Evolutionary conservation across 2,329 filamentous ascomycete genomes (phyloP).

Genomic region (Epichloe sibirici): DNA sequence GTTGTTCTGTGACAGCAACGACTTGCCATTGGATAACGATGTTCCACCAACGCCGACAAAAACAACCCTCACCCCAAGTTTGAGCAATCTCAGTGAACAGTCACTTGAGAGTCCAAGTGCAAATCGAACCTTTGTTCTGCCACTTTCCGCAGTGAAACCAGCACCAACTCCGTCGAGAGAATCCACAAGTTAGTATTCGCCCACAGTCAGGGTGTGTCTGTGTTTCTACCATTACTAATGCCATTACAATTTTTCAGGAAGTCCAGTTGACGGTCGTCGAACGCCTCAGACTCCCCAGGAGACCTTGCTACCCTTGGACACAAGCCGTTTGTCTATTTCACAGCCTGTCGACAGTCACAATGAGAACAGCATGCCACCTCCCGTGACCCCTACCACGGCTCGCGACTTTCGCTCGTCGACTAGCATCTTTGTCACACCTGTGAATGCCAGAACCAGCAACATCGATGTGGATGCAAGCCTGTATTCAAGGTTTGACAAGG

Average conservation of each 20-base stretch:
- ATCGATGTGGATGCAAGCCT: slow-evolving; percentile 63
- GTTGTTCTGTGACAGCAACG: slow-evolving; percentile 21
- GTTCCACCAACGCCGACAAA: slow-evolving; percentile 94
- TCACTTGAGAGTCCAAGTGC: slow-evolving; percentile 35
- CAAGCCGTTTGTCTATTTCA: slow-evolving; percentile 74
- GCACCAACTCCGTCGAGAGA: slow-evolving; percentile 19
- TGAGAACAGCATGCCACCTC: slow-evolving; percentile 31
- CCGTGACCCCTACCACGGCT: slow-evolving; percentile 69
- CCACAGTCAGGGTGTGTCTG: not conserved
- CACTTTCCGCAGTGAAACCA: slow-evolving; percentile 28
- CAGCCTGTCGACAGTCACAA: slow-evolving; percentile 32
- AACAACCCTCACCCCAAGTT: slow-evolving; percentile 34
- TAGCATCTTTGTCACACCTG: slow-evolving; percentile 49
- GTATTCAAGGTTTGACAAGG: slow-evolving; percentile 64
- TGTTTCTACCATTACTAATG: slow-evolving; percentile 13
- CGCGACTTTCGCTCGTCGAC: slow-evolving; percentile 39
- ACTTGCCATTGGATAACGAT: slow-evolving; percentile 36
- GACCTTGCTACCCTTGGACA: slow-evolving; percentile 61
- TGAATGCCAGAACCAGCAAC: slow-evolving; percentile 56
- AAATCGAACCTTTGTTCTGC: slow-evolving; percentile 29
- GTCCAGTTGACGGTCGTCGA: slow-evolving; percentile 44
- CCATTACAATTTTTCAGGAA: slow-evolving; percentile 31
- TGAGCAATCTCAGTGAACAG: slow-evolving; percentile 25
- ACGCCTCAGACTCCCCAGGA: slow-evolving; percentile 74
- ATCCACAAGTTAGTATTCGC: slow-evolving; percentile 33